Base-by-base conservation (phyloP, 179 eudicot species). In the Beta macrorhiza region DNA sequence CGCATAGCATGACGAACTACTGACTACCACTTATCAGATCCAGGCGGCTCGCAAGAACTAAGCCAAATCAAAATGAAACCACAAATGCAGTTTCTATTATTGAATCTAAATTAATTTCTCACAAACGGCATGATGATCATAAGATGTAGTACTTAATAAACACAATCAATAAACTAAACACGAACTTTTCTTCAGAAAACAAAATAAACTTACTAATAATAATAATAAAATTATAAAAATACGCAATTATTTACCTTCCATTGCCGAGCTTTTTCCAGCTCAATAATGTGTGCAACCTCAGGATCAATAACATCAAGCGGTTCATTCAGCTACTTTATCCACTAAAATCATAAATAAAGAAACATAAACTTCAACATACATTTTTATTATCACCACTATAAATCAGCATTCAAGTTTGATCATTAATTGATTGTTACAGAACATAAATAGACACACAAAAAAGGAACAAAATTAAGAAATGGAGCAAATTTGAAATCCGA, bases 291-390 rank as follows among this genome's bases (percentile, higher is more conserved):
- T 29, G 98, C 98, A 73, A 95, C 87, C 86, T 92, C 98, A 61
- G 98, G 99, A 90, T 96, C 97, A 79, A 91, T 88, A 29, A 77
- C 91, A 82, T 92, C 94, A 55, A 96, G 86, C 29, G 98, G 92
- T 82, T 93, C 93, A 89, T 96, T 93, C 88, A 94, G 67, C 80
- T 96, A 94, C 87, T 94, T 90, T 25, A 93, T 89, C 98, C 97
- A 93, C 97, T 92, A 84, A 25, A 74, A 19, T 45, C 14, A 44
- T 29, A 53, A 67, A 25, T 5, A 78, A 6, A 67, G 5, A 69
- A 73, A 65, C 8, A 65, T 5, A 72, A 1, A 37, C 42, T 37
- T 37, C 42, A 37, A 47, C 17, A 72, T 1, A 49, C 10, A 10
- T 7, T 9, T 72, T 52, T 29, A 59, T 22, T 25, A 72, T 25